Percentiles rank a stretch among this genome's conserved stretches.
phyloP scores from a whole-genome alignment of 441 rosid species.

The Lagerstroemia fauriei region DNA sequence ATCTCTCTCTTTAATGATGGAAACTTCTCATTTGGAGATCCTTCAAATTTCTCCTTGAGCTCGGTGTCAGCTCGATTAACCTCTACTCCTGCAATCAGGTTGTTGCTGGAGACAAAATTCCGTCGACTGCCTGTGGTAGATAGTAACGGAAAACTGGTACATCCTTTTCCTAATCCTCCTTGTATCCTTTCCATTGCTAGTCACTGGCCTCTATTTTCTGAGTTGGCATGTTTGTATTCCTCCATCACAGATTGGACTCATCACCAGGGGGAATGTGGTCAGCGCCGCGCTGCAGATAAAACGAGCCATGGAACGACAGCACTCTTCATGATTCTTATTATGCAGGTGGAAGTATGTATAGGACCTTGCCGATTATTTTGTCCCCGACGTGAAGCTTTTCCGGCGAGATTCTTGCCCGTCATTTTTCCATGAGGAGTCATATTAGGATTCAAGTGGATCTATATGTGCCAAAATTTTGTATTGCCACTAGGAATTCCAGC shows the following conservation, averaged over 20 bases:
- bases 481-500: background rate
- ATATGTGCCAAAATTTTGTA: background rate
- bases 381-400: background rate
- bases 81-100: constrained; percentile 38
- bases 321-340: constrained; percentile 26
- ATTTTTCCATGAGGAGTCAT: background rate
- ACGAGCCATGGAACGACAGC: constrained; percentile 37
- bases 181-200: background rate
- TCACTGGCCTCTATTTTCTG: background rate
- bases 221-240: constrained; percentile 20
- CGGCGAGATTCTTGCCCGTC: background rate
- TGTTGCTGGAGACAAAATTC: constrained; percentile 82
- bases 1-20: constrained; percentile 8
- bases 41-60: background rate
- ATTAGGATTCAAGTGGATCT: background rate
- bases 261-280: constrained; percentile 67
- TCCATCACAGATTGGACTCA: constrained; percentile 59
- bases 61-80: too few species aligned
- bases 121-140: constrained; percentile 81
- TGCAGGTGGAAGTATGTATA: background rate
- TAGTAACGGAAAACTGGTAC: constrained; percentile 68
- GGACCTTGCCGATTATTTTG: background rate
- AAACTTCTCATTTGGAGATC: background rate
- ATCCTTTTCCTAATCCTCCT: constrained; percentile 7
- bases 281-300: constrained; percentile 62